These are phyloP conservation scores for Beauveria rudraprayagi DNA, from an alignment of 2,329 filamentous ascomycete species.

Conservation along the genomic window DNA sequence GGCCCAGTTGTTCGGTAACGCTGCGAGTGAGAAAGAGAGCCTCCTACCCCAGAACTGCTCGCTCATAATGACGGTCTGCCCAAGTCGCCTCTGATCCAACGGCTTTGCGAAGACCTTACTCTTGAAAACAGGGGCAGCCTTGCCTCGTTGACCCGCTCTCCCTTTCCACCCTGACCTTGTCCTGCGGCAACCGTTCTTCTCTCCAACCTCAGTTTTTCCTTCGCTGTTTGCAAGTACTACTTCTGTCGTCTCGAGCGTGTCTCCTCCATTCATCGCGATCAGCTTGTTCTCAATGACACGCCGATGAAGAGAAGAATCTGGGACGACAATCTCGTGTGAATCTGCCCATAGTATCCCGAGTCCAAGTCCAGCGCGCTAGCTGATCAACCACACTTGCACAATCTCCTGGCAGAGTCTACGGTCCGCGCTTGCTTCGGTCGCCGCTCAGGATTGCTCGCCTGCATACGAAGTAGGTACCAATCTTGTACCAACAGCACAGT, in stretches of 20 bases:
- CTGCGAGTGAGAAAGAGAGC: not conserved
- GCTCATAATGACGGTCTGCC: not conserved
- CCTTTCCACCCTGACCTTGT: conserved; percentile 11
- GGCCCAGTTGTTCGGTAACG: not conserved
- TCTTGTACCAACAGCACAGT: not conserved
- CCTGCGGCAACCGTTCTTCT: conserved; percentile 6
- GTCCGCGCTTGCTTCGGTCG: not conserved
- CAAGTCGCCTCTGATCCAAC: not conserved
- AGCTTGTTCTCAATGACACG: not conserved
- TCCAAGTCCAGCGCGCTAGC: not conserved
- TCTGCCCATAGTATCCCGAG: not conserved
- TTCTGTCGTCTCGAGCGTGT: not conserved
- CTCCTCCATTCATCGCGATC: not conserved
- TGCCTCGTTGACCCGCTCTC: conserved; percentile 6
- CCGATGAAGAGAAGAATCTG: not conserved
- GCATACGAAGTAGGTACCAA: not conserved
- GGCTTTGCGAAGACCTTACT: not conserved
- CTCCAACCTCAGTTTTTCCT: conserved; percentile 2
- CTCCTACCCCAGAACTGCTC: not conserved
- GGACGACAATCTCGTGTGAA: not conserved
- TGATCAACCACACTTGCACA: not conserved
- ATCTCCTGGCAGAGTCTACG: not conserved
- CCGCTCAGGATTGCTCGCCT: not conserved
- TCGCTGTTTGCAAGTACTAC: conserved; percentile 1
- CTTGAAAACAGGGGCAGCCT: conserved; percentile 9